Base-by-base conservation (phyloP, 345 rosid species). In the Carallia brachiata region DNA sequence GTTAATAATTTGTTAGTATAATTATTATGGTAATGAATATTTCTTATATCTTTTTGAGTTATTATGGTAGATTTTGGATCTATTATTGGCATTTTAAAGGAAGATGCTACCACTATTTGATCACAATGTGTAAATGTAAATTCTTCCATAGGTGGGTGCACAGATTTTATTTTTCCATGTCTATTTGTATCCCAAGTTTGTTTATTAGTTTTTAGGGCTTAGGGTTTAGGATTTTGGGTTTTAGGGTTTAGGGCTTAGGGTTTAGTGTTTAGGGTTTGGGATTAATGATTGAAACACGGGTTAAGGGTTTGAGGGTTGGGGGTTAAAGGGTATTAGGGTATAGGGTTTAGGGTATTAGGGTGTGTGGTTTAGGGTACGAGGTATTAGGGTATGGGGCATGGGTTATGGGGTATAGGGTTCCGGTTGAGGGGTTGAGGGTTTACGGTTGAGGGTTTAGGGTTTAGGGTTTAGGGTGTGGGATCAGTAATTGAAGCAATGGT, bases 271-370 rank as follows among this genome's bases (percentile, higher is more conserved):
- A 36, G 30, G 66, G 66, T 16, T 23, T 63, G 17, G 19, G 66
- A 28, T 23, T 23, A 3, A 62, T 27, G 50, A 23, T 13, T 13
- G 16, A 36, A 52, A 23, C 19, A 12, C 0, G 28, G 66, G 66
- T 36, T 19, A 36, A 36, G 48, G 66, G 66, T 36, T 19, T 36
- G 16, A 23, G 47, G 47, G 16, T 19, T 36, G n/a, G 37, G 66
- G 67, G 2, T 28, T 39, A 36, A n/a, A n/a, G n/a, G 66, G 66
- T 4, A 0, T 27, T 39, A 36, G 50, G 66, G 66, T 39, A 9
- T 63, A 4, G 52, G 58, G 58, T n/a, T 6, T n/a, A 54, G 58
- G 58, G 58, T n/a, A n/a, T n/a, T n/a, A 54, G 58, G 58, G 52
- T 39, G 12, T 39, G 7, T 53, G 67, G 67, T 8, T 39, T 39